phyloP scores from a whole-genome alignment of 2,329 filamentous ascomycete species.

The Hypomyces perniciosus region DNA sequence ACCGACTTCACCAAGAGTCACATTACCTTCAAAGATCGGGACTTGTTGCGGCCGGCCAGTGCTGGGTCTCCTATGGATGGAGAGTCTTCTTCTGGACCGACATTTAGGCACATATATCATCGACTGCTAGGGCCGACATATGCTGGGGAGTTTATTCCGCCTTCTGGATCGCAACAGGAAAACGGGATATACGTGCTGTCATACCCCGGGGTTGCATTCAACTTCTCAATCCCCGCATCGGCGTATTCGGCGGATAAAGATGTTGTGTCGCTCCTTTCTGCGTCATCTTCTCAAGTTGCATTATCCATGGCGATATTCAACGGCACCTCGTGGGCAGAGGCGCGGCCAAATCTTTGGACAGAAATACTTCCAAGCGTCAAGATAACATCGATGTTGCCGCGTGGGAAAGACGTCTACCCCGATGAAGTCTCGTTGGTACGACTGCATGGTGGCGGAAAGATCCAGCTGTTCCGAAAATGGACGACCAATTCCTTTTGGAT shows the following conservation, averaged over 20 bases:
- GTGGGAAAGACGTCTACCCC: conserved; percentile 71
- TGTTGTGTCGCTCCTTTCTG: conserved; percentile 79
- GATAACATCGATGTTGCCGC: conserved; percentile 59
- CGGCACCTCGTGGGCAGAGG: conserved; percentile 85
- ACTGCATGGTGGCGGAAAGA: conserved; percentile 68
- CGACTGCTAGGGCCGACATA: conserved; percentile 91
- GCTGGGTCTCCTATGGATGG: conserved; percentile 27
- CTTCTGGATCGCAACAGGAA: conserved; percentile 42
- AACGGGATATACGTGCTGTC: conserved; percentile 82
- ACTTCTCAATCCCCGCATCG: conserved; percentile 70
- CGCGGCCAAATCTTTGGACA: conserved; percentile 69
- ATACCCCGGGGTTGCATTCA: conserved; percentile 91
- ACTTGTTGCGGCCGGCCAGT: conserved; percentile 62
- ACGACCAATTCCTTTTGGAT: conserved; percentile 64
- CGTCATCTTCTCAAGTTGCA: conserved; percentile 68
- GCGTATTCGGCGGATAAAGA: conserved; percentile 72
- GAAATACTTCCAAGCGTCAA: conserved; percentile 68
- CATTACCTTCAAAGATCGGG: conserved; percentile 73
- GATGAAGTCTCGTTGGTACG: conserved; percentile 81
- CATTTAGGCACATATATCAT: conserved; percentile 86
- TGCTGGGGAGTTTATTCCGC: conserved; percentile 81
- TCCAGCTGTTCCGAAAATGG: conserved; percentile 72
- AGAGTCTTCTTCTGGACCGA: conserved; percentile 52
- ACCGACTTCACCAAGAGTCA: conserved; percentile 81
- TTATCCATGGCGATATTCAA: conserved; percentile 86